These are phyloP conservation scores for Podospora fimiseda DNA, from an alignment of 495 filamentous ascomycete genomes.

Conservation along the genomic window DNA sequence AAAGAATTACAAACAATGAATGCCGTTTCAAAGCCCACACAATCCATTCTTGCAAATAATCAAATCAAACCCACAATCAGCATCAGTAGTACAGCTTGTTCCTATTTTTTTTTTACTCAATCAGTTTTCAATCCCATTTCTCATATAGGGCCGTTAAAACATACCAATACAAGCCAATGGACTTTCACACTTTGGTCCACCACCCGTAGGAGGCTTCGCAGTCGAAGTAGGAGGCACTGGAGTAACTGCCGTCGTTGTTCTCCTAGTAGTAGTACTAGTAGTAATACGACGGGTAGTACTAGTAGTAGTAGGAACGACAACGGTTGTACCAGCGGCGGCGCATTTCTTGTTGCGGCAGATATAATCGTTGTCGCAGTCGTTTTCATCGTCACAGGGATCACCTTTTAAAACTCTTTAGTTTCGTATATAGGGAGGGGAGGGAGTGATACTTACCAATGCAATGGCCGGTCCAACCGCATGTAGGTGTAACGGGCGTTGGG, in stretches of 20 bases:
- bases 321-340: conserved; percentile 1
- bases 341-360: conserved; percentile 12
- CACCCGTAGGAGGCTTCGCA: not conserved
- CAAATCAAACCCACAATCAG: conserved; percentile 20
- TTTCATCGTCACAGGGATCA: conserved; percentile 16
- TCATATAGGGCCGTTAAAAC: not conserved
- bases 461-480: conserved; percentile 13
- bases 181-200: conserved; percentile 11
- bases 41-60: conserved; percentile 23
- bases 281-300: conserved; percentile 10
- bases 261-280: not conserved
- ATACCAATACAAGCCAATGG: conserved; percentile 23
- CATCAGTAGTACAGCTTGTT: conserved; percentile 14
- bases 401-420: not conserved
- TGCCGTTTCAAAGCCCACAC: conserved; percentile 22
- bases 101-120: conserved; percentile 10
- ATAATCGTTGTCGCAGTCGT: conserved; percentile 21
- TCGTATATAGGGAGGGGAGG: not conserved
- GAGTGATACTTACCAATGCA: conserved; percentile 10
- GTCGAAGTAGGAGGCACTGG: conserved; percentile 2
- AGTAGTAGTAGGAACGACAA: too few relatives aligned
- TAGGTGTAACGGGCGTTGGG: not conserved
- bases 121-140: not conserved
- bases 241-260: not conserved
- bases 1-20: too few relatives aligned